phyloP scores from a whole-genome alignment of 2,329 filamentous ascomycete species.

The Plenodomus lindquistii region DNA sequence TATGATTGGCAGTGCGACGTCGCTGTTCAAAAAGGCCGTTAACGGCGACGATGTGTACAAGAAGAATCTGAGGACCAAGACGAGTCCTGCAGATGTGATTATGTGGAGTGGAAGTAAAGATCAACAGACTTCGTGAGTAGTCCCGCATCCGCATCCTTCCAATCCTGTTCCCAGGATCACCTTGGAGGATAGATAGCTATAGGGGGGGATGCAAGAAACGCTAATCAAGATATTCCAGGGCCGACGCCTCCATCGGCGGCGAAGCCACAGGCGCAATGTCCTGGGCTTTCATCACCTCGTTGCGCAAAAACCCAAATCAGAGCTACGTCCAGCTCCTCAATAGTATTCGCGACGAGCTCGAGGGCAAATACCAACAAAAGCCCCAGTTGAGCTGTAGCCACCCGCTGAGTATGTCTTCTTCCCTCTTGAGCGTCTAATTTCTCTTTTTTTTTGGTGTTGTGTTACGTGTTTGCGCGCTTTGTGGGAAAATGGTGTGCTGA shows the following conservation, averaged over 20 bases:
- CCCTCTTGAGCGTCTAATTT: neutral
- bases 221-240: conserved; percentile 56
- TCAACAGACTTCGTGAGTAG: conserved; percentile 82
- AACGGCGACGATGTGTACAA: conserved; percentile 78
- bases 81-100: conserved; percentile 90
- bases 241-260: conserved; percentile 84
- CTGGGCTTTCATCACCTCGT: conserved; percentile 88
- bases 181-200: neutral
- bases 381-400: conserved; percentile 96
- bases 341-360: conserved; percentile 87
- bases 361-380: conserved; percentile 88
- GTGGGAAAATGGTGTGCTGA: conserved; percentile 1
- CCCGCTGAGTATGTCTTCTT: conserved; percentile 74
- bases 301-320: conserved; percentile 92
- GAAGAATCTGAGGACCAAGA: conserved; percentile 84
- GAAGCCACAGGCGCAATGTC: conserved; percentile 98
- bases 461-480: neutral
- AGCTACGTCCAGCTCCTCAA: conserved; percentile 96
- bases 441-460: neutral
- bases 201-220: neutral
- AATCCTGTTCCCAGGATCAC: neutral
- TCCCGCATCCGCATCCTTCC: neutral
- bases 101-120: conserved; percentile 99
- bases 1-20: conserved; percentile 78
- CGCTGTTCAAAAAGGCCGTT: conserved; percentile 85